Evolutionary conservation across 805 yeast genomes (phyloP).

Genomic region (Yamadazyma sp.): DNA sequence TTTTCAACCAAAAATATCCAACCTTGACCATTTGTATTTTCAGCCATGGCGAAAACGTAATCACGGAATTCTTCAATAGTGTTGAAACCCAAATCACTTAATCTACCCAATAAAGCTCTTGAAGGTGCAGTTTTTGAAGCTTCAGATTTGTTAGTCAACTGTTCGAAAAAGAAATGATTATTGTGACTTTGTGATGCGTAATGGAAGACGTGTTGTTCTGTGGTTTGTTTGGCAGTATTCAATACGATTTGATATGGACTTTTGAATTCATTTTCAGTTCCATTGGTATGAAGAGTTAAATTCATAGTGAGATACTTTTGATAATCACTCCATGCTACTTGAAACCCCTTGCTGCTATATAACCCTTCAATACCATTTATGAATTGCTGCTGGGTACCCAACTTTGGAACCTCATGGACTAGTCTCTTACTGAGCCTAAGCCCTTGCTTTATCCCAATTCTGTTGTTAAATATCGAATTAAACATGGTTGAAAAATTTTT

Average conservation of each 20-base stretch:
- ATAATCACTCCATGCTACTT: slow-evolving; percentile 76
- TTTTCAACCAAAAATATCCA: slow-evolving; percentile 73
- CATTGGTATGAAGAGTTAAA: slow-evolving; percentile 62
- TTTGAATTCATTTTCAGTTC: slow-evolving; percentile 76
- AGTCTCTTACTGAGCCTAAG: slow-evolving; percentile 21
- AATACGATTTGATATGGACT: slow-evolving; percentile 68
- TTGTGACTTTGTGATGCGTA: slow-evolving; percentile 89
- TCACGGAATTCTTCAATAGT: slow-evolving; percentile 50
- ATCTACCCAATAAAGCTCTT: slow-evolving; percentile 35
- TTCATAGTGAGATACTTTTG: slow-evolving; percentile 64
- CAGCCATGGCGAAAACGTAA: slow-evolving; percentile 49
- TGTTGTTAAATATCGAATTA: background rate
- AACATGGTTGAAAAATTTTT: slow-evolving; percentile 8
- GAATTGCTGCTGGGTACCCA: slow-evolving; percentile 41
- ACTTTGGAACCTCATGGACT: slow-evolving; percentile 63
- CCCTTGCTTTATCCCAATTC: background rate
- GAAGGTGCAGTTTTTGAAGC: slow-evolving; percentile 36
- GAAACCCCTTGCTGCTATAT: slow-evolving; percentile 62
- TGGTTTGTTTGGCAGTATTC: slow-evolving; percentile 63
- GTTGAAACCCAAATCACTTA: slow-evolving; percentile 29
- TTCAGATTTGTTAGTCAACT: slow-evolving; percentile 37
- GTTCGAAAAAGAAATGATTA: slow-evolving; percentile 84
- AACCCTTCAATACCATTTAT: slow-evolving; percentile 60
- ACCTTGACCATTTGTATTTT: slow-evolving; percentile 61
- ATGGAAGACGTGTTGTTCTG: slow-evolving; percentile 72